A percentile compares a stretch with the other conserved stretches of the same genome.
Conservation (phyloP, 345 rosid genomes). For the Sapria himalayana region DNA sequence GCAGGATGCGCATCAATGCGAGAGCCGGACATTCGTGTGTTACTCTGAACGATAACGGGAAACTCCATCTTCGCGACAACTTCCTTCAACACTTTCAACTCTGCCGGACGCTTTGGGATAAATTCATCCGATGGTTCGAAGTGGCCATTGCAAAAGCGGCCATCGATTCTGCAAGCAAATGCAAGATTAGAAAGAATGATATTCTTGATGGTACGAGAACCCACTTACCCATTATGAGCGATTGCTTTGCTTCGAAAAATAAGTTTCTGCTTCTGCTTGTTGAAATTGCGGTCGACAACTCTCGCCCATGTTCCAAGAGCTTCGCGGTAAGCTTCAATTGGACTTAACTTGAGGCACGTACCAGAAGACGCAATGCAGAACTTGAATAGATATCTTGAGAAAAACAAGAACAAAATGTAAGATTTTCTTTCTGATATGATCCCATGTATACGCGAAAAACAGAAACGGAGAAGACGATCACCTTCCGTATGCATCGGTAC, state of each 20-base stretch:
- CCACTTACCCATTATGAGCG: conserved; percentile 45
- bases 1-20: conserved; percentile 90
- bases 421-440: neutral
- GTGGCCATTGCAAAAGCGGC: conserved; percentile 77
- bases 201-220: neutral
- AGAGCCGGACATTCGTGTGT: conserved; percentile 59
- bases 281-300: conserved; percentile 42
- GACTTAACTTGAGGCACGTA: conserved; percentile 42
- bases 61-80: conserved; percentile 52
- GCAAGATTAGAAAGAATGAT: neutral
- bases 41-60: conserved; percentile 55
- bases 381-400: conserved; percentile 12
- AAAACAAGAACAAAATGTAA: neutral
- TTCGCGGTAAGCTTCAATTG: conserved; percentile 47
- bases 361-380: no score
- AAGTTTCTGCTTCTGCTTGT: conserved; percentile 32
- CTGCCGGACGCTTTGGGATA: conserved; percentile 52
- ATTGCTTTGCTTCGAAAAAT: conserved; percentile 59
- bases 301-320: conserved; percentile 62
- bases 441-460: neutral
- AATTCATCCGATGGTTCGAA: conserved; percentile 34
- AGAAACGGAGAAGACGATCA: neutral
- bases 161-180: conserved; percentile 36
- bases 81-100: conserved; percentile 37
- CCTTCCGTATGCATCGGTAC: conserved; percentile 57